Base-by-base conservation (phyloP, 2,329 filamentous ascomycete species). In the Aspergillus versicolor region DNA sequence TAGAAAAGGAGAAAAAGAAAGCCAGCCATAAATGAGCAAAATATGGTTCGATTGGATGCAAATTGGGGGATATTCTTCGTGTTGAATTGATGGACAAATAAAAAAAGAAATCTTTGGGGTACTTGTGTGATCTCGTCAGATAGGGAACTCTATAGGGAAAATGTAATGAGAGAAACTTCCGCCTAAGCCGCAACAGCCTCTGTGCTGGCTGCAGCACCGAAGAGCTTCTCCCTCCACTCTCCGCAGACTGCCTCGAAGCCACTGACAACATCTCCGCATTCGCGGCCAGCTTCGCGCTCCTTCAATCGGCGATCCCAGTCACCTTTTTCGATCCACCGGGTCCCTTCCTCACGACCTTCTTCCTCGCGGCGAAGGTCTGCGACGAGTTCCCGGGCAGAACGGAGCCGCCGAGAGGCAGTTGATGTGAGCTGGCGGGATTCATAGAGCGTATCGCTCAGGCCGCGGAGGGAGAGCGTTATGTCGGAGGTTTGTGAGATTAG, bases 181-280 rank as follows among this genome's bases (percentile, higher is more conserved):
- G 44, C 37, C 65, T 59, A 73, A 53, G 67, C 68, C 51, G 72
- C 70, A 37, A 67, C 70, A 24, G 68, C 65, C 60, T 73, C 70
- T 17, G 71, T 62, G 46, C 65, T 66, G 54, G 66, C 64, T 43
- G 66, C 69, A 9, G 66, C 60, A n/a, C 75, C 86, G 59, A 92
- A 82, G 47, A 96, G 76, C 64, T 89, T 84, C 68, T 87, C 86
- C 70, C 92, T 85, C 89, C 92, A 94, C 56, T 85, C 84, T 56
- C 92, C 88, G 75, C 92, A 97, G 1, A 93, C 87, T 70, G 92
- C 88, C 73, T 97, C 93, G 68, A 99, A 97, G 0, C 94, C 94
- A 45, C 88, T 88, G 34, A 97, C 88, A 1, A 99, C 92, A 59
- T 95, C 91, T 4, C 87, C 83, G 73, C 94, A 97, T 13, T 93